Evolutionary conservation across 2,329 filamentous ascomycete genomes (phyloP).

Genomic region (Scedosporium minutisporum): DNA sequence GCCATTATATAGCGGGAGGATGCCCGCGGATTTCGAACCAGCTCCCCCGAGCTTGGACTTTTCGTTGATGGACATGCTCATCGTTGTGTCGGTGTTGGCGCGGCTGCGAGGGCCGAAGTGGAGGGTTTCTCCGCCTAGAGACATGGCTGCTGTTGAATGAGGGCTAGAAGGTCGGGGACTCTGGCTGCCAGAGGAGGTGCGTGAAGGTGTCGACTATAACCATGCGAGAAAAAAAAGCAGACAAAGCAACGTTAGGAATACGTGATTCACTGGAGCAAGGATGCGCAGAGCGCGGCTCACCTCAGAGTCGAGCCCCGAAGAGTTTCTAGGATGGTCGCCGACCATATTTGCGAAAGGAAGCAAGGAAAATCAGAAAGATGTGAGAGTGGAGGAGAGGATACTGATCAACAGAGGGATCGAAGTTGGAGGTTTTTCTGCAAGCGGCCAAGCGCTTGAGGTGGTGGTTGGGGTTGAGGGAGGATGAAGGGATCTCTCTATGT

Average conservation of each 20-base stretch:
- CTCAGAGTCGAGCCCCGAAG: not conserved
- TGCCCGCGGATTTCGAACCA: not conserved
- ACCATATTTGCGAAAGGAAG: not conserved
- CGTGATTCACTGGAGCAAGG: not conserved
- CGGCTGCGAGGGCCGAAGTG: slow-evolving; percentile 1
- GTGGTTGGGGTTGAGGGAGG: not conserved
- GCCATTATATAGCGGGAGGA: not conserved
- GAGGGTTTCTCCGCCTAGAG: not conserved
- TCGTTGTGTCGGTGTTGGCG: slow-evolving; percentile 3
- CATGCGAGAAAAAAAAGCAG: not conserved
- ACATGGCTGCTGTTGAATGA: not conserved
- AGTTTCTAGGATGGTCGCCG: not conserved
- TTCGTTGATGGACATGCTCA: not conserved
- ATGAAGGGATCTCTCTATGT: not conserved
- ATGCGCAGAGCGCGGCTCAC: not conserved
- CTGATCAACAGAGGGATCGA: not conserved
- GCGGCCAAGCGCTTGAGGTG: not conserved
- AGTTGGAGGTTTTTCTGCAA: not conserved
- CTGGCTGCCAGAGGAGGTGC: not conserved
- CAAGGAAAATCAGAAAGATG: not conserved
- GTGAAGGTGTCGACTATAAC: not conserved
- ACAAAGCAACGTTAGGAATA: not conserved
- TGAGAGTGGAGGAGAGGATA: not conserved
- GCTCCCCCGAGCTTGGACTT: not conserved
- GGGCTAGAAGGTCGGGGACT: not conserved